A percentile compares a stretch with the other conserved stretches of the same genome.
phyloP scores from a whole-genome alignment of 192 early-diverging fungal genomes.

The Rhizoclosmatium globosum region DNA sequence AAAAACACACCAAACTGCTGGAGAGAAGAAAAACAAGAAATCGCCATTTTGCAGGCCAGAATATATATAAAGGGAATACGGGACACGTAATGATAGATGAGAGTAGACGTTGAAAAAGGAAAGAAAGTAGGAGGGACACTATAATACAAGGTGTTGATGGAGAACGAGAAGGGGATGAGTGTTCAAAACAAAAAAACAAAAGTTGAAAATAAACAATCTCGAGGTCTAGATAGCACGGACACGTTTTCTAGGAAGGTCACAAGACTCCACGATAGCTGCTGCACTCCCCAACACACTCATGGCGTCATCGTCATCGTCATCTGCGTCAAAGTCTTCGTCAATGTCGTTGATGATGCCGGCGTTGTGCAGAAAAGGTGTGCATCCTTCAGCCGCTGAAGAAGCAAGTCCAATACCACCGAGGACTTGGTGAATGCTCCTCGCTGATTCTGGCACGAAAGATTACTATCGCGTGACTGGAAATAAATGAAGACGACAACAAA shows the following conservation, averaged over 20 bases:
- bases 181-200: background rate
- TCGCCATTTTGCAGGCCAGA: background rate
- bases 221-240: background rate
- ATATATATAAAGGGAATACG: constrained; percentile 5
- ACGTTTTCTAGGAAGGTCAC: background rate
- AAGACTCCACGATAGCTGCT: background rate
- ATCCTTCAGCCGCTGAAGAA: no score
- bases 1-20: background rate
- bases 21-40: background rate
- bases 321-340: background rate
- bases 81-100: background rate
- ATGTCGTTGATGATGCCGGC: background rate
- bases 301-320: background rate
- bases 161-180: no score
- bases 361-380: no score
- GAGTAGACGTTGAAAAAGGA: background rate
- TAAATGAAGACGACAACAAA: background rate
- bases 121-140: background rate
- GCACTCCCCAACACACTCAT: background rate
- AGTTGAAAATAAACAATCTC: background rate
- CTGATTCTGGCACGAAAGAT: no score
- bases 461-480: no score
- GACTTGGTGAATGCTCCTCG: no score
- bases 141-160: background rate
- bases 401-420: no score